Evolutionary conservation across 768 basidiomycete genomes (phyloP), one percentile per base, ranked within the genome.

Genomic region (Dendrothele bispora): DNA sequence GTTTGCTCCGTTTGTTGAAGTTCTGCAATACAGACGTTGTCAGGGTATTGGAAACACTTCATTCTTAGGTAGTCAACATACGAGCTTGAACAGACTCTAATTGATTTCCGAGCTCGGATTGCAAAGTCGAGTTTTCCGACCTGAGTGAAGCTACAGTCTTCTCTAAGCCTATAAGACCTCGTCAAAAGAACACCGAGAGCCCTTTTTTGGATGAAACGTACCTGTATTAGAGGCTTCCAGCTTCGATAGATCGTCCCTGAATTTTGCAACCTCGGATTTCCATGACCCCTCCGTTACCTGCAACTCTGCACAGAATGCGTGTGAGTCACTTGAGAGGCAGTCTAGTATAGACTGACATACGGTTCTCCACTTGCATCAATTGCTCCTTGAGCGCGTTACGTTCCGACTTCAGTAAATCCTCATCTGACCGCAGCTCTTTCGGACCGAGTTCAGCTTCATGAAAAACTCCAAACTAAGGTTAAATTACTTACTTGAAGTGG

Each of bases 211-310:
- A 29, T 29, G 39, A 12, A 30, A 47, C 46, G 18, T 39, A 47
- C 46, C 39, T 17, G 48, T n/a, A 36, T 26, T 49, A 15, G 29
- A 39, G 12, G 48, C 21, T 39, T 49, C 48, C 6, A 43, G 40
- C 17, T 49, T 32, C 3, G 29, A 14, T 3, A 42, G 24, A n/a
- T 22, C 18, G 38, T 7, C 32, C 38, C 39, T 47, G 25, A 47
- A 2, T 14, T 38, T 39, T 39, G 39, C 43, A 17, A 27, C 47
- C 26, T 51, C 50, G 11, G 50, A 29, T 26, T 24, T 45, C 7
- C 38, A 36, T n/a, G 38, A 39, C 11, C 58, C 55, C 41, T 73
- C 64, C 36, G 63, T 58, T 45, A 67, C 58, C 39, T 63, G 63
- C 28, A 61, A 49, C 57, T 62, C 70, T 76, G 32, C 26, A 46